A percentile compares a stretch with the other conserved stretches of the same genome.
phyloP scores from a whole-genome alignment of 2,329 filamentous ascomycete genomes.

The Emmonsiellopsis sp. region DNA sequence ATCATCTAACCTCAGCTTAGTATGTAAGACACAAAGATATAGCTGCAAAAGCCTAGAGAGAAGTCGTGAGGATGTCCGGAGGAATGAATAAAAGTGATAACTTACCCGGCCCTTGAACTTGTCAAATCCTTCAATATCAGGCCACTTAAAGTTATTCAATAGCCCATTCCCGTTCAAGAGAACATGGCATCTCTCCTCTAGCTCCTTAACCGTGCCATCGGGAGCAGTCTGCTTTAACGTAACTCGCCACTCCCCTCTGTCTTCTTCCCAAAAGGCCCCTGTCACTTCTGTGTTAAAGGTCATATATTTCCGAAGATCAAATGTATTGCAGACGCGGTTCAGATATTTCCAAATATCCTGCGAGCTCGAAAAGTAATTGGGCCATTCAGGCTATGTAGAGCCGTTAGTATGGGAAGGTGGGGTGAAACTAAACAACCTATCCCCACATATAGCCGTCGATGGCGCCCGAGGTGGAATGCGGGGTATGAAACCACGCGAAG shows the following conservation, averaged over 20 bases:
- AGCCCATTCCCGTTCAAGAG: constrained; percentile 31
- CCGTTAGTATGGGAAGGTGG: not conserved
- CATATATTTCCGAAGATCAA: constrained; percentile 44
- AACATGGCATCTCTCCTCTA: constrained; percentile 23
- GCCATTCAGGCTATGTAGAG: constrained; percentile 34
- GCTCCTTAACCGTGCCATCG: constrained; percentile 23
- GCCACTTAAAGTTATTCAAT: constrained; percentile 36
- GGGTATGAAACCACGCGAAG: not conserved
- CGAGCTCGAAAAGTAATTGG: constrained; percentile 37
- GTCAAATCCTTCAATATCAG: constrained; percentile 37
- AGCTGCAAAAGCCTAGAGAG: not conserved
- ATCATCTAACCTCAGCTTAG: constrained; percentile 20
- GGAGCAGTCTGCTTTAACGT: constrained; percentile 33
- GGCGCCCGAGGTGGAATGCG: too few relatives aligned
- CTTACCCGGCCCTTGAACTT: constrained; percentile 34
- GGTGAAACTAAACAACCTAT: too few relatives aligned
- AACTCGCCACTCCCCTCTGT: constrained; percentile 41
- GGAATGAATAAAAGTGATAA: not conserved
- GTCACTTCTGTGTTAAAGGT: constrained; percentile 41
- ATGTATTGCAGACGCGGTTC: constrained; percentile 39
- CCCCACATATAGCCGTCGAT: too few relatives aligned
- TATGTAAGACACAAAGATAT: not conserved
- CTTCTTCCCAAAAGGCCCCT: constrained; percentile 41
- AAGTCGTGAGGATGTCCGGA: not conserved
- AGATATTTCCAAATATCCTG: constrained; percentile 42